These are phyloP conservation scores for Pythium folliculosum DNA, from an alignment of 352 stramenopile species.

Conservation along the genomic window DNA sequence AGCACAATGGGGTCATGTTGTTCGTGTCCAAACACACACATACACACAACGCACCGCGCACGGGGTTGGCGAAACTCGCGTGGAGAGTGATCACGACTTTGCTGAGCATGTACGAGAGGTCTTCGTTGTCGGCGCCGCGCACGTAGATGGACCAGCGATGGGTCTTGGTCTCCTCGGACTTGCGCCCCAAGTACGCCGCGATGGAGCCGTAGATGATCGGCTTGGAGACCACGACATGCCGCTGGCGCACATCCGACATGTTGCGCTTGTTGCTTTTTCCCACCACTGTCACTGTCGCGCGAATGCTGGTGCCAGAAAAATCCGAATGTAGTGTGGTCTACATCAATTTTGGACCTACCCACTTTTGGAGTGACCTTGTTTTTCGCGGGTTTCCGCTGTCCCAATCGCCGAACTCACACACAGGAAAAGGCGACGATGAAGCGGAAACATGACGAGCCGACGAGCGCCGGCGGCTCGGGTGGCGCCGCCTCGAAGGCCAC, in stretches of 20 bases:
- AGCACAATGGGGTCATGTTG: neutral
- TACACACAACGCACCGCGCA: slow-evolving; percentile 54
- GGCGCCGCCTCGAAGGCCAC: neutral
- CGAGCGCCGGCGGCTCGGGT: neutral
- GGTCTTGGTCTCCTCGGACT: slow-evolving; percentile 93
- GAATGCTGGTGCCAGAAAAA: neutral
- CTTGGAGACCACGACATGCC: slow-evolving; percentile 86
- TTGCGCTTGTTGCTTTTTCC: neutral
- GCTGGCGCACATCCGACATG: slow-evolving; percentile 78
- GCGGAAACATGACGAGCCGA: slow-evolving; percentile 38
- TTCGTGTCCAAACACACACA: neutral
- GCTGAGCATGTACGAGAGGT: slow-evolving; percentile 93
- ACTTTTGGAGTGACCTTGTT: neutral
- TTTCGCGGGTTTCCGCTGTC: slow-evolving; percentile 12
- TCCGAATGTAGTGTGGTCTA: neutral
- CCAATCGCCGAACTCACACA: neutral
- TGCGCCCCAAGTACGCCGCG: slow-evolving; percentile 91
- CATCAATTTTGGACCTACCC: slow-evolving; percentile 1
- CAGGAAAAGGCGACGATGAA: slow-evolving; percentile 39
- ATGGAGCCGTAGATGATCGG: slow-evolving; percentile 96
- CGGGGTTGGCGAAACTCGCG: slow-evolving; percentile 94
- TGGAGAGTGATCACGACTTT: slow-evolving; percentile 98
- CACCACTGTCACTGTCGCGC: too few relatives aligned
- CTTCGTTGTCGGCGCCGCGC: slow-evolving; percentile 91
- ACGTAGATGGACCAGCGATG: slow-evolving; percentile 96